These are phyloP conservation scores for Aegilops sharonensis DNA, from an alignment of 176 grass and related monocot genomes.

Conservation along the genomic window DNA sequence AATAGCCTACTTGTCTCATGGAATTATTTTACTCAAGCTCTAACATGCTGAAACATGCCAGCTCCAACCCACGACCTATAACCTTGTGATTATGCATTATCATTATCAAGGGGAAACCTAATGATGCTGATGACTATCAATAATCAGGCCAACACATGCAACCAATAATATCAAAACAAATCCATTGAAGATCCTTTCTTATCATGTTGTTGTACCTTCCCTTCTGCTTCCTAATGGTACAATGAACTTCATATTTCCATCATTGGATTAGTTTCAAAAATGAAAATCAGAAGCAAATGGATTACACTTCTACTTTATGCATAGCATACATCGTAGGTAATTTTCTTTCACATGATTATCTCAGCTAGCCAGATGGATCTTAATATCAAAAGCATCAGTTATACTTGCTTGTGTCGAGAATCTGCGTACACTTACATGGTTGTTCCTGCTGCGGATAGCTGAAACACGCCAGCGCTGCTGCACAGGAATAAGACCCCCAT, in stretches of 20 bases:
- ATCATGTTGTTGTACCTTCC: not conserved
- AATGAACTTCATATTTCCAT: not conserved
- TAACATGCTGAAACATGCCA: not conserved
- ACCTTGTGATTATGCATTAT: not conserved
- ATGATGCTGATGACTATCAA: not conserved
- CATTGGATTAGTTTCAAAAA: not conserved
- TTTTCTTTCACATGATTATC: too few relatives aligned
- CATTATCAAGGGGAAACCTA: not conserved
- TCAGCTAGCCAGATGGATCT: not conserved
- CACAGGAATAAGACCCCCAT: not conserved
- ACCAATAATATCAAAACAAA: not conserved
- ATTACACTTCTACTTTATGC: too few relatives aligned
- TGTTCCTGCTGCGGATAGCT: constrained; percentile 6
- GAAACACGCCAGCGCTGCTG: constrained; percentile 18
- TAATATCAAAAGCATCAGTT: too few relatives aligned
- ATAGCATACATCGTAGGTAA: too few relatives aligned
- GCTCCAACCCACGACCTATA: not conserved
- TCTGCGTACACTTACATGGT: not conserved
- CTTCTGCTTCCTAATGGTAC: not conserved
- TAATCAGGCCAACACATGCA: not conserved
- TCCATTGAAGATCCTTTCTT: not conserved
- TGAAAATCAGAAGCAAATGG: too few relatives aligned
- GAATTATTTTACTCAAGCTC: too few relatives aligned
- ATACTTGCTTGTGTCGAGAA: too few relatives aligned
- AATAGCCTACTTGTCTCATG: too few relatives aligned